Evolutionary conservation across 2,329 filamentous ascomycete species (phyloP).

Genomic region (Xylariaceae sp.): DNA sequence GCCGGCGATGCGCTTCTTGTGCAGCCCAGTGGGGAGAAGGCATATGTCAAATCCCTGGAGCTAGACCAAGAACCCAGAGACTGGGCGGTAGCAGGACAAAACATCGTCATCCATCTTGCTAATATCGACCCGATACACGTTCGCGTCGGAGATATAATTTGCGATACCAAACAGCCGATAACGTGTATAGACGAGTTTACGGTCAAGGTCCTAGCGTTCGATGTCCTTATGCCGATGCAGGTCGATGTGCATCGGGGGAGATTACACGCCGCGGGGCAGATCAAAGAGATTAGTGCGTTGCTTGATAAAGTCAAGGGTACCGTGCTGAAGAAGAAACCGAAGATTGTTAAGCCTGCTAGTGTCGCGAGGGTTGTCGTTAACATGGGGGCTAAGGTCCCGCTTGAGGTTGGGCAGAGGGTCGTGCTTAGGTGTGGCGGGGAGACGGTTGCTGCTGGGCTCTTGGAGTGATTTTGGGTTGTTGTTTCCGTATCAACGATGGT

Average conservation of each 20-base stretch:
- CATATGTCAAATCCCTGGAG: constrained; percentile 77
- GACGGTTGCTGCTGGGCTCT: constrained; percentile 82
- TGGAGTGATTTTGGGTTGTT: constrained; percentile 55
- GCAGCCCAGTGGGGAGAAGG: constrained; percentile 78
- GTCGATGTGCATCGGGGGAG: constrained; percentile 87
- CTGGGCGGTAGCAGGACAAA: constrained; percentile 92
- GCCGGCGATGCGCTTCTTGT: constrained; percentile 76
- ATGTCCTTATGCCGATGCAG: constrained; percentile 82
- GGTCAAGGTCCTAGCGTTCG: constrained; percentile 83
- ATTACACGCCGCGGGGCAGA: constrained; percentile 72
- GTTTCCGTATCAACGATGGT: no score
- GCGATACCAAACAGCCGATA: constrained; percentile 65
- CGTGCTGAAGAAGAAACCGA: constrained; percentile 78
- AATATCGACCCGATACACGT: constrained; percentile 85
- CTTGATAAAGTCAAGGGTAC: constrained; percentile 77
- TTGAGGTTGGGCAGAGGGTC: constrained; percentile 77
- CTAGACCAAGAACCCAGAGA: constrained; percentile 70
- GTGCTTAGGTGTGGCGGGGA: constrained; percentile 77
- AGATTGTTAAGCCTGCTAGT: constrained; percentile 74
- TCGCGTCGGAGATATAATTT: constrained; percentile 82
- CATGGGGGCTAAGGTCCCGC: constrained; percentile 68
- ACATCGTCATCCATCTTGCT: constrained; percentile 76
- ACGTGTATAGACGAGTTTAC: constrained; percentile 70
- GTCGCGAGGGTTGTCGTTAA: constrained; percentile 77
- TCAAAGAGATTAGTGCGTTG: constrained; percentile 68